Evolutionary conservation across 2,329 filamentous ascomycete genomes (phyloP), one percentile per base, ranked within the genome.

Genomic region (Pleoardoris graminearum): DNA sequence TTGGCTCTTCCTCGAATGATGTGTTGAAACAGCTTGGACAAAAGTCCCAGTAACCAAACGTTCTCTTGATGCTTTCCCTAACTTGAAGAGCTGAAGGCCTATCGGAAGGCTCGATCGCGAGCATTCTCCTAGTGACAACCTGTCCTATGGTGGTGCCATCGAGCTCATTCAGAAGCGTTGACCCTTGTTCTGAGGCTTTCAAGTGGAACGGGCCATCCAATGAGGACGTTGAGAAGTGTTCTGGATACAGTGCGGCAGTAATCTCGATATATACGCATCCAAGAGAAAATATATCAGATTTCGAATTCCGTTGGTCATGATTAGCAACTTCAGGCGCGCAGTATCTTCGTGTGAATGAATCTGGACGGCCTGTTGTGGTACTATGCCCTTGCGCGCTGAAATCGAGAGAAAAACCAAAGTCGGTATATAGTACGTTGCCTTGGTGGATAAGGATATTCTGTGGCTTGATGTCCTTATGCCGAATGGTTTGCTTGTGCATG

Each of bases 401-500:
- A 29, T 65, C 59, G 11, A 55, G 42, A 1, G 63, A 59, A 12
- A 53, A 51, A 3, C 61, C 59, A 21, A 66, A 67, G 49, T 64
- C 62, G 2, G 63, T 61, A 21, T 60, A 62, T 5, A 66, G 36
- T 4, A 65, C 42, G 1, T 17, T 44, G 0, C 56, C 55, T 1
- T 45, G 46, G n/a, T 66, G 50, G 11, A 67, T 37, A 7, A 64
- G 44, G 7, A 63, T 63, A 32, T 66, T 63, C 17, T 47, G 38
- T 0, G 62, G 58, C 22, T 68, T 66, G 33, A 63, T 57, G 22
- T 67, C 63, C 30, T 61, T 61, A 42, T 65, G 62, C 2, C 62
- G 52, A 7, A 65, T 52, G 2, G 27, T 57, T 6, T 53, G 48
- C 5, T 53, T 23, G 27, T 66, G 60, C 32, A 65, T 58, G 32